Conservation (phyloP, 2,329 filamentous ascomycete genomes). For the Microdochium paspali region DNA sequence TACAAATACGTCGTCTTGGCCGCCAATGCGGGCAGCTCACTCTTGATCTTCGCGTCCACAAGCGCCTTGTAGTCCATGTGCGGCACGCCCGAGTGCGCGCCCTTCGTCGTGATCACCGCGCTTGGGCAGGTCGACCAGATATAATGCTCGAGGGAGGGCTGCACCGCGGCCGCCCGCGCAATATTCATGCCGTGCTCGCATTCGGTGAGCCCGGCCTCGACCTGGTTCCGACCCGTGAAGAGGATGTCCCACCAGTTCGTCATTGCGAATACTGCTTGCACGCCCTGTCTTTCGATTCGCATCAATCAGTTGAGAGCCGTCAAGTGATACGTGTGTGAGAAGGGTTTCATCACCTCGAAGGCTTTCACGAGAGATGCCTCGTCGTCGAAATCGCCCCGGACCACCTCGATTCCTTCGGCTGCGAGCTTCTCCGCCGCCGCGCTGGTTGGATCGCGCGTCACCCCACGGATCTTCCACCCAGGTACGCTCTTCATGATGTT, state of each 20-base stretch:
- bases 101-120: conserved; percentile 14
- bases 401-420: conserved; percentile 1
- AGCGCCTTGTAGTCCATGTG: conserved; percentile 28
- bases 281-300: conserved; percentile 1
- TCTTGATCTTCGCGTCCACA: conserved; percentile 27
- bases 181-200: conserved; percentile 26
- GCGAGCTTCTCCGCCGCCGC: conserved; percentile 3
- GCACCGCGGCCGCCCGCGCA: conserved; percentile 24
- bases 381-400: conserved; percentile 3
- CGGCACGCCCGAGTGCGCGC: conserved; percentile 18
- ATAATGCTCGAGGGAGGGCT: conserved; percentile 26
- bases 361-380: conserved; percentile 3
- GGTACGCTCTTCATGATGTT: conserved; percentile 5
- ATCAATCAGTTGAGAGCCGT: not conserved
- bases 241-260: conserved; percentile 26
- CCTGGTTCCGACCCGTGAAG: conserved; percentile 5
- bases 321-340: not conserved
- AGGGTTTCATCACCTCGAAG: not conserved
- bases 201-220: conserved; percentile 24
- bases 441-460: conserved; percentile 3
- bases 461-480: conserved; percentile 4
- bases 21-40: conserved; percentile 15
- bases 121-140: conserved; percentile 32
- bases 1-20: conserved; percentile 27
- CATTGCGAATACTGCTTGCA: conserved; percentile 22